Percentiles rank a stretch among this genome's conserved stretches.
phyloP scores from a whole-genome alignment of 2,329 filamentous ascomycete genomes.

The Nectriaceae sp. region DNA sequence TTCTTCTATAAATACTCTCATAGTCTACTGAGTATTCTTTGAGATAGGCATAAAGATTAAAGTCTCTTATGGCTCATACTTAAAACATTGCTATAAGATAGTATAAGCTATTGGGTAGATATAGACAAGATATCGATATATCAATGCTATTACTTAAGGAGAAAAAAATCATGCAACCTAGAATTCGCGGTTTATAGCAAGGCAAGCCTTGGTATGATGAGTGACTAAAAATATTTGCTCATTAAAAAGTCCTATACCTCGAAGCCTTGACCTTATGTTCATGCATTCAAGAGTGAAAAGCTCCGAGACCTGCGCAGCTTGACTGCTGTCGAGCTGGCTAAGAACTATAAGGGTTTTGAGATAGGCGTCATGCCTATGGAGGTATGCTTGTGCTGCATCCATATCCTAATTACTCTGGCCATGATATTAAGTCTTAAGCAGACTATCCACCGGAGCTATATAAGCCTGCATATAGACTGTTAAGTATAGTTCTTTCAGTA shows the following conservation, averaged over 20 bases:
- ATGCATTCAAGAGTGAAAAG: conserved; percentile 1
- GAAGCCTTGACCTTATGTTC: conserved; percentile 1
- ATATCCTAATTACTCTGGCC: not conserved
- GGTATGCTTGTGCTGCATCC: conserved; percentile 2
- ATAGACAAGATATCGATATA: conserved; percentile 8
- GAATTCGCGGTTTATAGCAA: conserved; percentile 3
- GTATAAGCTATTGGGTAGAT: conserved; percentile 1
- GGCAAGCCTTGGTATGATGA: conserved; percentile 1
- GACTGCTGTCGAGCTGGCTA: conserved; percentile 1
- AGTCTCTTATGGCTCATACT: not conserved
- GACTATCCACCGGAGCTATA: conserved; percentile 1
- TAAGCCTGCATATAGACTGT: conserved; percentile 3
- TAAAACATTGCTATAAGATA: conserved; percentile 6
- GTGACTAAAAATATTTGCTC: conserved; percentile 1
- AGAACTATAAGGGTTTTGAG: conserved; percentile 4
- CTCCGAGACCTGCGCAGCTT: conserved; percentile 3
- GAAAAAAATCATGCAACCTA: conserved; percentile 8
- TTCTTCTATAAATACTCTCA: conserved; percentile 2
- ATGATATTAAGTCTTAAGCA: not conserved
- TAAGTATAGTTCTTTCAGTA: not conserved
- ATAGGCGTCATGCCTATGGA: not conserved
- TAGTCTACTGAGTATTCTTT: not conserved
- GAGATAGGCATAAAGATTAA: conserved; percentile 4
- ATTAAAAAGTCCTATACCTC: not conserved
- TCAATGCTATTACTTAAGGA: not conserved